Conservation (phyloP, 139 green algal genomes). For the Desmodesmus armatus region DNA sequence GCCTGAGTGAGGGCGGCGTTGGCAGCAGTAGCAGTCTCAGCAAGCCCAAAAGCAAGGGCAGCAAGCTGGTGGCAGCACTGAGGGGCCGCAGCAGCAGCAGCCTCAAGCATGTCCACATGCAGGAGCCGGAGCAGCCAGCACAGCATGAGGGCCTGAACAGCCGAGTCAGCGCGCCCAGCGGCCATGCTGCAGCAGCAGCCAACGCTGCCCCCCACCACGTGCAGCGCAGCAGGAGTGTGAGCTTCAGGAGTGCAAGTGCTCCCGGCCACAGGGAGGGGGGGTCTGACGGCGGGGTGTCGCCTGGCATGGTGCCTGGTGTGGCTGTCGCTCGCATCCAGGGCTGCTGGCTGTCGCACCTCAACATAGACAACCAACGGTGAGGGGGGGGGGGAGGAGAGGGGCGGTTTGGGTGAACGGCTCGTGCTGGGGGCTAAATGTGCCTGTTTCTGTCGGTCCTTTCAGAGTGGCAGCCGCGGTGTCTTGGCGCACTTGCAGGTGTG, state of each 20-base stretch:
- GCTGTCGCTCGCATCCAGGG: constrained; percentile 60
- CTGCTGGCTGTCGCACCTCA: constrained; percentile 86
- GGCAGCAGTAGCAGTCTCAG: neutral
- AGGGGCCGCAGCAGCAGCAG: neutral
- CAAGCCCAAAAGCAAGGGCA: neutral
- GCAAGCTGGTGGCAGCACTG: neutral
- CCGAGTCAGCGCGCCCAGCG: neutral
- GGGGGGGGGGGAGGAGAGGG: no score
- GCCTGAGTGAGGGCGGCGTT: neutral
- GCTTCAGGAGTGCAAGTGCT: neutral
- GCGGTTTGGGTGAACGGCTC: no score
- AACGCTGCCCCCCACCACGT: no score
- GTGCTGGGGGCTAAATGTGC: no score
- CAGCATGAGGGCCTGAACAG: neutral
- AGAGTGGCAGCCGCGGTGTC: no score
- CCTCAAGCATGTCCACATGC: no score
- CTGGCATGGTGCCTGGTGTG: constrained; percentile 35
- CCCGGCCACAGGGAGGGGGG: neutral
- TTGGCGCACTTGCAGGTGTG: no score
- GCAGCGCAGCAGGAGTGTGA: no score
- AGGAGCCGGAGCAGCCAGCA: neutral
- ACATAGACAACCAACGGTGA: constrained; percentile 71
- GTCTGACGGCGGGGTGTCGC: neutral
- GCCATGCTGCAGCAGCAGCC: neutral
- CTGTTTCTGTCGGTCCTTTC: no score